phyloP scores from a whole-genome alignment of 768 basidiomycete species.

The Podaxis carcinomalis region DNA sequence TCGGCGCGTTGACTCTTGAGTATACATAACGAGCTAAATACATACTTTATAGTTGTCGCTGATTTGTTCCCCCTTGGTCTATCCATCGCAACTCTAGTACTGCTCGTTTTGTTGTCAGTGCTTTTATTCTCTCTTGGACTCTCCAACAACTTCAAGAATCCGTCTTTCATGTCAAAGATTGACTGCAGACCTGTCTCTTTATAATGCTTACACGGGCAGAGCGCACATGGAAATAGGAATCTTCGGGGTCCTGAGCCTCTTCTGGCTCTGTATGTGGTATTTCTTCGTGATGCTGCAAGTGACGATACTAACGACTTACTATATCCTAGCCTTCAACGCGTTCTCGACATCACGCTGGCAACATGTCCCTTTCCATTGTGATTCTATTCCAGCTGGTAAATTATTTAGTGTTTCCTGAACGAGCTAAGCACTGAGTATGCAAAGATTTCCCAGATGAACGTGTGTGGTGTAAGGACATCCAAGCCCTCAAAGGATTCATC shows the following conservation, averaged over 20 bases:
- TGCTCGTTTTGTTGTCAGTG: constrained; percentile 40
- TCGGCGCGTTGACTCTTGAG: background rate
- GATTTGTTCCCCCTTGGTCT: constrained; percentile 60
- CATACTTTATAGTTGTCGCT: constrained; percentile 39
- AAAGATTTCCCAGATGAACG: constrained; percentile 40
- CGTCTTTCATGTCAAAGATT: constrained; percentile 26
- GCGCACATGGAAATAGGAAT: constrained; percentile 45
- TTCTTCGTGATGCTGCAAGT: background rate
- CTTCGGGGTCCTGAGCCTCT: constrained; percentile 40
- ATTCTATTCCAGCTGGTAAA: constrained; percentile 42
- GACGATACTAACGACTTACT: background rate
- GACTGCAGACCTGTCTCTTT: constrained; percentile 35
- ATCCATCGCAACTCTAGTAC: constrained; percentile 44
- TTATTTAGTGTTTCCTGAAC: background rate
- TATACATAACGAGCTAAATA: background rate
- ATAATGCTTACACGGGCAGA: constrained; percentile 39
- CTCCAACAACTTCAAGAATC: background rate
- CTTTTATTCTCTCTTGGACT: background rate
- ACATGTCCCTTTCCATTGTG: constrained; percentile 42
- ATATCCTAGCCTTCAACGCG: constrained; percentile 43
- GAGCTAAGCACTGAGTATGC: no score
- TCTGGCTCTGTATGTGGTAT: constrained; percentile 47
- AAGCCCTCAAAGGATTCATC: constrained; percentile 51
- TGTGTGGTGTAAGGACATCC: constrained; percentile 50
- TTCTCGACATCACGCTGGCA: constrained; percentile 60